These are phyloP conservation scores for Coffea eugenioides DNA, from an alignment of 257 asterid species.

Conservation along the genomic window DNA sequence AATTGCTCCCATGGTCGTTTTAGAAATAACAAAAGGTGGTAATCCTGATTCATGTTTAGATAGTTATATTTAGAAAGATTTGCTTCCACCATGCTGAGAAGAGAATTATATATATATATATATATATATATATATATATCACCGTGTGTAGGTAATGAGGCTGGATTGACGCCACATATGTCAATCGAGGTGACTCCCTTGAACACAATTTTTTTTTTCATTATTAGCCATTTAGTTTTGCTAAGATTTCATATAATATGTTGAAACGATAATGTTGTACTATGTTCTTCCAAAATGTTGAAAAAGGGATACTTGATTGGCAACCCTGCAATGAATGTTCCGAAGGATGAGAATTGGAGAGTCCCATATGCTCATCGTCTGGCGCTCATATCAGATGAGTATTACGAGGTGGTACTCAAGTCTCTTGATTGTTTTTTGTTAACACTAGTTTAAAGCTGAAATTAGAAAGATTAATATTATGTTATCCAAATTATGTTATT, in stretches of 20 bases:
- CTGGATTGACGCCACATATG: constrained; percentile 39
- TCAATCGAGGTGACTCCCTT: constrained; percentile 30
- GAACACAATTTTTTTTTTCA: not conserved
- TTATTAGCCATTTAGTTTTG: not conserved
- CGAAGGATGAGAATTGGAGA: constrained; percentile 26
- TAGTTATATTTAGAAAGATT: not conserved
- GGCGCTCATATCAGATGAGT: constrained; percentile 47
- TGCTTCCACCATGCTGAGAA: not conserved
- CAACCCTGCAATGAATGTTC: constrained; percentile 14
- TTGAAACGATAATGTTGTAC: no score
- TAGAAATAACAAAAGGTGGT: constrained; percentile 41
- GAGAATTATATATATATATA: not conserved
- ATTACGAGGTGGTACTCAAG: constrained; percentile 33
- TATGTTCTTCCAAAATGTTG: constrained; percentile 2
- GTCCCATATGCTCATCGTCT: constrained; percentile 49
- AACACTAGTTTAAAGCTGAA: no score
- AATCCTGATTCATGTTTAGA: not conserved
- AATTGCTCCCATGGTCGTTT: constrained; percentile 39
- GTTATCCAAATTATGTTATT: no score
- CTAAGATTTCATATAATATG: no score
- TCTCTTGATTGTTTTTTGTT: no score
- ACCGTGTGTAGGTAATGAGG: constrained; percentile 41
- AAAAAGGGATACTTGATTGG: constrained; percentile 49
- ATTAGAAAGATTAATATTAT: no score
- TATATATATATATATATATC: no score